Percentiles rank a stretch among this genome's conserved stretches.
Conservation (phyloP, 192 early-diverging fungal species). For the Gamsiella multidivaricata region DNA sequence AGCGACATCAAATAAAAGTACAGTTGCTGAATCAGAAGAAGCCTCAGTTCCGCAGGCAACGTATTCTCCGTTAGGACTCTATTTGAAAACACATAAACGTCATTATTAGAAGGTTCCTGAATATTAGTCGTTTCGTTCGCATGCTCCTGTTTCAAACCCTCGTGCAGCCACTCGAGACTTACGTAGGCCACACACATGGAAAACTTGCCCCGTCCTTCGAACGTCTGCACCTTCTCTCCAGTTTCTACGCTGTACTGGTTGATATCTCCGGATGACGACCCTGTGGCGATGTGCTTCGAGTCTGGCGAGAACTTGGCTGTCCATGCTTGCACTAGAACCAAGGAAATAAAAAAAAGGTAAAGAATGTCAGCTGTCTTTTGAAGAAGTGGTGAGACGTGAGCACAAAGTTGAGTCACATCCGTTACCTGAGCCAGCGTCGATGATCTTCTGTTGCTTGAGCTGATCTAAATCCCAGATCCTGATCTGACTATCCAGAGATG, state of each 20-base stretch:
- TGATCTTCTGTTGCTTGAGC: conserved; percentile 62
- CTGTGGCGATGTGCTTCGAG: conserved; percentile 75
- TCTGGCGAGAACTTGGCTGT: conserved; percentile 79
- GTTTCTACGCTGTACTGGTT: conserved; percentile 77
- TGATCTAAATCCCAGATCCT: conserved; percentile 79
- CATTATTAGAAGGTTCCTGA: too few species aligned
- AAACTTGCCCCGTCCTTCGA: conserved; percentile 80
- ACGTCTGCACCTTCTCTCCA: conserved; percentile 70
- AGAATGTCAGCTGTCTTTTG: background rate
- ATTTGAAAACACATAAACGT: background rate
- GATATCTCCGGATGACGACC: conserved; percentile 77
- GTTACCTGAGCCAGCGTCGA: conserved; percentile 72
- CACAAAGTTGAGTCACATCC: background rate
- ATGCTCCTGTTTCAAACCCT: too few species aligned
- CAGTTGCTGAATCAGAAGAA: conserved; percentile 61
- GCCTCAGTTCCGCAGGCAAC: conserved; percentile 82
- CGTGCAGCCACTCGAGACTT: too few species aligned
- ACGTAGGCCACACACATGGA: conserved; percentile 85
- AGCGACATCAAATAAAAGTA: conserved; percentile 77
- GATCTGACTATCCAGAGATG: conserved; percentile 83
- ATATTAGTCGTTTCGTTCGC: too few species aligned
- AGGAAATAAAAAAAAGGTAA: background rate
- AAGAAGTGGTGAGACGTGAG: background rate
- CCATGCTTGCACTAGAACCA: conserved; percentile 76
- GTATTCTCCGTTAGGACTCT: conserved; percentile 82